Conservation (phyloP, 768 basidiomycete species). For the Leccinum subtestaceum region DNA sequence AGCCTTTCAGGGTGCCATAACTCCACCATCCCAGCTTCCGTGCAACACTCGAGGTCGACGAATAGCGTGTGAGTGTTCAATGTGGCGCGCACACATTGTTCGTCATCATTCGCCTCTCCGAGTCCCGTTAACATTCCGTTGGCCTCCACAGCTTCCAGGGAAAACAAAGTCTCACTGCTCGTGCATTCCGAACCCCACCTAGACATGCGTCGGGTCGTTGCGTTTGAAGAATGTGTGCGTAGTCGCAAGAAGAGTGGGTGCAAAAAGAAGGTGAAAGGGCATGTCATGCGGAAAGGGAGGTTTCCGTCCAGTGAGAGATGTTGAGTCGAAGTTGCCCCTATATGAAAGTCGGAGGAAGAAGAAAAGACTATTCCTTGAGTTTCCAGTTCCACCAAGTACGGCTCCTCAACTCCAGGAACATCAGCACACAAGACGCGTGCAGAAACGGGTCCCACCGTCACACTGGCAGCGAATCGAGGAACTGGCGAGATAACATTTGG, state of each 20-base stretch:
- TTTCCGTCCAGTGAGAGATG: constrained; percentile 31
- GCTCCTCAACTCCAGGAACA: constrained; percentile 35
- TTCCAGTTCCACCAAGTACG: constrained; percentile 54
- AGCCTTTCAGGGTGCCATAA: constrained; percentile 65
- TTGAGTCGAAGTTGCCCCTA: constrained; percentile 19
- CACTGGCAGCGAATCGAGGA: constrained; percentile 48
- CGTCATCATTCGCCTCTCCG: constrained; percentile 50
- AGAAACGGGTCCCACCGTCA: constrained; percentile 49
- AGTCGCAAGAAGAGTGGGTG: constrained; percentile 55
- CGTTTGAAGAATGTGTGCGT: constrained; percentile 33
- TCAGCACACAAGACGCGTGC: constrained; percentile 50
- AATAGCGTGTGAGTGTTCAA: constrained; percentile 44
- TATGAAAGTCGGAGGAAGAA: constrained; percentile 42
- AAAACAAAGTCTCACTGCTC: constrained; percentile 50
- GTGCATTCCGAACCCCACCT: constrained; percentile 36
- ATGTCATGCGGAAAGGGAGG: constrained; percentile 45
- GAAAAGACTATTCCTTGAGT: constrained; percentile 50
- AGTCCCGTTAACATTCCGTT: constrained; percentile 42
- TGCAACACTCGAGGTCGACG: constrained; percentile 45
- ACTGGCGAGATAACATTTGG: constrained; percentile 37
- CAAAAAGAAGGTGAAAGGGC: constrained; percentile 40
- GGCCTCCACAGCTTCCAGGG: constrained; percentile 56
- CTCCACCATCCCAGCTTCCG: constrained; percentile 62
- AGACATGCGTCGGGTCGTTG: constrained; percentile 29
- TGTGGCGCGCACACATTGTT: constrained; percentile 35